These are phyloP conservation scores for Rhizopogon sp. DNA, from an alignment of 768 basidiomycete genomes.

Conservation along the genomic window DNA sequence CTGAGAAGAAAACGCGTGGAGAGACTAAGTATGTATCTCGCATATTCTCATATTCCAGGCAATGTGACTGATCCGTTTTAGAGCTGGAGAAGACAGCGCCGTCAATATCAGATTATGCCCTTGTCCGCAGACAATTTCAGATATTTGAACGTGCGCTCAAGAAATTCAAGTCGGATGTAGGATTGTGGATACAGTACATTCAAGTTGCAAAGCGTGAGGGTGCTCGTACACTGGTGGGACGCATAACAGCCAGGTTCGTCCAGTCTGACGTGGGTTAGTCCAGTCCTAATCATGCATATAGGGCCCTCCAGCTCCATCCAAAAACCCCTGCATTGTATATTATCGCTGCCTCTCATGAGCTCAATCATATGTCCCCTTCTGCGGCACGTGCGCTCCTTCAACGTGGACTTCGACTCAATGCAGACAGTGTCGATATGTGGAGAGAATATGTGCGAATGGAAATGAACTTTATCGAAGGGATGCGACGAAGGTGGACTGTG, in stretches of 20 bases:
- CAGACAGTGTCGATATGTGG: conserved; percentile 75
- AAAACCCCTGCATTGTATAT: conserved; percentile 75
- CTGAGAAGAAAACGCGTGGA: conserved; percentile 71
- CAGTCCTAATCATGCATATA: conserved; percentile 22
- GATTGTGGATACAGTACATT: conserved; percentile 87
- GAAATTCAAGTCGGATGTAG: conserved; percentile 85
- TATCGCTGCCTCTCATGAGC: conserved; percentile 78
- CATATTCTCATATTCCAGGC: neutral
- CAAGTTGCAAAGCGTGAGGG: conserved; percentile 77
- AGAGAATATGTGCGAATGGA: conserved; percentile 90
- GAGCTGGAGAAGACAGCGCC: conserved; percentile 34
- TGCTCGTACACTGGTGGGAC: conserved; percentile 73
- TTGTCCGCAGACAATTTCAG: conserved; percentile 80
- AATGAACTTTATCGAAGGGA: conserved; percentile 74
- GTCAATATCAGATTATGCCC: conserved; percentile 78
- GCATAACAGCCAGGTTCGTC: conserved; percentile 75
- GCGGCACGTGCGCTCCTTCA: conserved; percentile 81
- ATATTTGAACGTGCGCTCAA: conserved; percentile 88
- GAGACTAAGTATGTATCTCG: conserved; percentile 53
- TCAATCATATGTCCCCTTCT: conserved; percentile 67
- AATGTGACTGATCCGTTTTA: conserved; percentile 5
- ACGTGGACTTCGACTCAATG: conserved; percentile 77
- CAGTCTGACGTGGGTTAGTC: neutral
- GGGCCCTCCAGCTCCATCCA: conserved; percentile 86
- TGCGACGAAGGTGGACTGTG: conserved; percentile 74